These are phyloP conservation scores for Zymoseptoria pseudotritici DNA, from an alignment of 2,329 filamentous ascomycete genomes.

Conservation along the genomic window DNA sequence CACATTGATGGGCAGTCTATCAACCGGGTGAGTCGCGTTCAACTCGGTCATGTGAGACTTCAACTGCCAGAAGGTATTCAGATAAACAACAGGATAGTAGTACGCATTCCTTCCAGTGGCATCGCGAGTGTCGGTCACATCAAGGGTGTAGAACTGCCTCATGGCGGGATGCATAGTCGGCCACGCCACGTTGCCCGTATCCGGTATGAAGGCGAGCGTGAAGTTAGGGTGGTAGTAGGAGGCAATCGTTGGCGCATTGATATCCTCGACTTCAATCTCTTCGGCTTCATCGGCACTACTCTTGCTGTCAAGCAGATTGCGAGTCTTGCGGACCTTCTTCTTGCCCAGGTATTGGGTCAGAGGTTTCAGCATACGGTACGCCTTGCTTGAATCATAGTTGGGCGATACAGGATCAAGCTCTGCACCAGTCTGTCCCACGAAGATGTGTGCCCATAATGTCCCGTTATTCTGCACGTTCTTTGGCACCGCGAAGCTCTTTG, in stretches of 20 bases:
- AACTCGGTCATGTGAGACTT: slow-evolving; percentile 83
- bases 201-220: slow-evolving; percentile 78
- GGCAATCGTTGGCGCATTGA: slow-evolving; percentile 60
- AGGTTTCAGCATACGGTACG: slow-evolving; percentile 77
- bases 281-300: slow-evolving; percentile 40
- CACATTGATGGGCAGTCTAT: slow-evolving; percentile 71
- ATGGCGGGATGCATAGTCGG: slow-evolving; percentile 63
- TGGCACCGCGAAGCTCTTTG: slow-evolving; percentile 72
- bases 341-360: slow-evolving; percentile 84
- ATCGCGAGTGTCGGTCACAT: slow-evolving; percentile 74
- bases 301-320: slow-evolving; percentile 63
- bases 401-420: slow-evolving; percentile 66
- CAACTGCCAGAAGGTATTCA: slow-evolving; percentile 97
- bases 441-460: slow-evolving; percentile 92
- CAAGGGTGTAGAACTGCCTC: slow-evolving; percentile 70
- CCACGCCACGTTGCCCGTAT: slow-evolving; percentile 63
- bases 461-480: slow-evolving; percentile 79
- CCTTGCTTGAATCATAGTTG: slow-evolving; percentile 65
- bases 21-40: slow-evolving; percentile 88
- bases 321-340: slow-evolving; percentile 82
- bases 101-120: slow-evolving; percentile 78
- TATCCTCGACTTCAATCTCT: slow-evolving; percentile 41
- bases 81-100: slow-evolving; percentile 85
- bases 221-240: slow-evolving; percentile 96
- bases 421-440: slow-evolving; percentile 68